phyloP scores from a whole-genome alignment of 257 asterid species.

The Solanum neorickii region DNA sequence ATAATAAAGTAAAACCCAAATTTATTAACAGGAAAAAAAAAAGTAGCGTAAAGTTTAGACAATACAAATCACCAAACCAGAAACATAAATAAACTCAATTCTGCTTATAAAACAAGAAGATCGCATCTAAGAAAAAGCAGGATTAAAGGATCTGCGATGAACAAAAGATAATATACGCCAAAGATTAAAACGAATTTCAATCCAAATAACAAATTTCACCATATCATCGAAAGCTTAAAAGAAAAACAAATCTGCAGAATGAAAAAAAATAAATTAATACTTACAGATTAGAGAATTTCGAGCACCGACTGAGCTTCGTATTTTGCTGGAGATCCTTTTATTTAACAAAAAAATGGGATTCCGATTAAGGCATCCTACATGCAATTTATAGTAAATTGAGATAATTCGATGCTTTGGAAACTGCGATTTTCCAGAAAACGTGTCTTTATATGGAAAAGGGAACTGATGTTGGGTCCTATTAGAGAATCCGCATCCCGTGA shows the following conservation, averaged over 20 bases:
- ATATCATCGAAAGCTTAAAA: neutral
- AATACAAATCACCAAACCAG: neutral
- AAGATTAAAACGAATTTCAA: neutral
- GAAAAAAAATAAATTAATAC: neutral
- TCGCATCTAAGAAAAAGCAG: neutral
- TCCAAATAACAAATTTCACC: neutral
- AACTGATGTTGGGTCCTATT: neutral
- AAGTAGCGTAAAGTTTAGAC: neutral
- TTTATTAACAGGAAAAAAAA: neutral
- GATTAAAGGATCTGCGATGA: neutral
- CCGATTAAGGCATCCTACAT: neutral
- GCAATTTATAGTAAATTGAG: neutral
- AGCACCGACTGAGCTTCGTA: neutral
- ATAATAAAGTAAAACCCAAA: neutral
- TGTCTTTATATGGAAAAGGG: neutral
- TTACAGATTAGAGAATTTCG: neutral
- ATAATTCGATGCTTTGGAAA: neutral
- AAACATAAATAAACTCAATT: neutral
- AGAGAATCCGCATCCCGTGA: neutral
- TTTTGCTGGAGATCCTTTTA: neutral
- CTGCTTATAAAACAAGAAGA: neutral
- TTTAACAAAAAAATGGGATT: neutral
- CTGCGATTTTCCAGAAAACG: neutral
- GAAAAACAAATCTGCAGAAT: neutral
- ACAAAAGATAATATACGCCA: neutral